Base-by-base conservation (phyloP, 805 yeast genomes). In the Monosporozyma servazzii region DNA sequence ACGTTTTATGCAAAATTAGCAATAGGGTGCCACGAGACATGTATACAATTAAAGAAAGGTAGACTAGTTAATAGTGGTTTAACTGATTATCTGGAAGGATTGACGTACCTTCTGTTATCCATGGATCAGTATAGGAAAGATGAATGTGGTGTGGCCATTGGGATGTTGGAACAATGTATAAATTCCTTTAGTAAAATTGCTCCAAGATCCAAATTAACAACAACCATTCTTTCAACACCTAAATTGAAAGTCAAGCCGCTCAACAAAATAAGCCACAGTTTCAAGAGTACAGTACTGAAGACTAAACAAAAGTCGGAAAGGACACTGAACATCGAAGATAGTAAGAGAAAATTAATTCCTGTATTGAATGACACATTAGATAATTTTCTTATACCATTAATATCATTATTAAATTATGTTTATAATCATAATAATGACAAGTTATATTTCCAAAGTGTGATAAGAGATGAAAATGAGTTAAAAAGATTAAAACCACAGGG, bases 381-480 rank as follows among this genome's bases (percentile, higher is more conserved):
- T 10, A 61, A 59, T 39, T 65, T 66, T 36, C 41, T 66, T 18
- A 50, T 65, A 17, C 70, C 69, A 3, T 51, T 66, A 41, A 53
- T 56, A 18, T 53, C 51, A 37, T 49, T 66, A 17, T 45, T 66
- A 42, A 55, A 58, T 25, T 63, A 64, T 45, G 63, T 68, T 30
- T 66, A 63, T 48, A 47, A 53, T 17, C 60, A 56, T 45, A 62
- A 66, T 7, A 65, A 65, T 48, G 69, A 65, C 17, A 62, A 60
- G 45, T 46, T 64, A n/a, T 51, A 58, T 23, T 62, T 60, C 44
- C 57, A 63, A 48, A 50, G 58, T 2, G 53, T 64, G 2, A 58
- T 59, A 20, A 49, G 44, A 7, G 56, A 63, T 39, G 48, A 47
- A n/a, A 40, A 44, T 5, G 48, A 30, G 13, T 42, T 66, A 46